phyloP scores from a whole-genome alignment of 768 basidiomycete species.

The Gloeophyllum trabeum region DNA sequence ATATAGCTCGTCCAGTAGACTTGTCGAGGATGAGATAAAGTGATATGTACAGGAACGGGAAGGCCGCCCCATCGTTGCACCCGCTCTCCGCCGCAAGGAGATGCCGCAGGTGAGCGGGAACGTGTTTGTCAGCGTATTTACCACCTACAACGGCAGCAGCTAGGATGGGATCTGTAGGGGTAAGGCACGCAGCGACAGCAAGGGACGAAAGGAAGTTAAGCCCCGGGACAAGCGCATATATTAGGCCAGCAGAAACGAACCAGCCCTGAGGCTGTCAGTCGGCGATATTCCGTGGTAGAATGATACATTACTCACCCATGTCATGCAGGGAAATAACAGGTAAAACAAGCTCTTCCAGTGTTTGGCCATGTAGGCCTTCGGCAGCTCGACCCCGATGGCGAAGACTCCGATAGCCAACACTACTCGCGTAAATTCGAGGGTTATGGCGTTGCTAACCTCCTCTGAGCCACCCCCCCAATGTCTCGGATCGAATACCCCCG shows the following conservation, averaged over 20 bases:
- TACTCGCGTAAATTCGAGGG: constrained; percentile 84
- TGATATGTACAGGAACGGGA: constrained; percentile 86
- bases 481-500: constrained; percentile 72
- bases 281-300: neutral
- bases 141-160: constrained; percentile 91
- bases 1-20: constrained; percentile 50
- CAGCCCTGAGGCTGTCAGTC: constrained; percentile 52
- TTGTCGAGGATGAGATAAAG: constrained; percentile 75
- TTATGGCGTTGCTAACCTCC: constrained; percentile 57
- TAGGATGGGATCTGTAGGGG: constrained; percentile 90
- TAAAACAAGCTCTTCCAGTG: constrained; percentile 90
- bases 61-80: constrained; percentile 95
- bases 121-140: constrained; percentile 96
- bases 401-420: constrained; percentile 96
- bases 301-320: constrained; percentile 49
- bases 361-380: constrained; percentile 87
- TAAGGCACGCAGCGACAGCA: constrained; percentile 86
- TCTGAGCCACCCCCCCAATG: constrained; percentile 48
- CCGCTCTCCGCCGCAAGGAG: constrained; percentile 70
- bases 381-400: constrained; percentile 95
- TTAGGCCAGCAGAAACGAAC: constrained; percentile 87
- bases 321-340: constrained; percentile 74
- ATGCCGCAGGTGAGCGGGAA: constrained; percentile 69
- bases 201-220: constrained; percentile 84
- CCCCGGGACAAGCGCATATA: constrained; percentile 84